Evolutionary conservation across 805 yeast genomes (phyloP), one percentile per base, ranked within the genome.

Genomic region (Candida maris): DNA sequence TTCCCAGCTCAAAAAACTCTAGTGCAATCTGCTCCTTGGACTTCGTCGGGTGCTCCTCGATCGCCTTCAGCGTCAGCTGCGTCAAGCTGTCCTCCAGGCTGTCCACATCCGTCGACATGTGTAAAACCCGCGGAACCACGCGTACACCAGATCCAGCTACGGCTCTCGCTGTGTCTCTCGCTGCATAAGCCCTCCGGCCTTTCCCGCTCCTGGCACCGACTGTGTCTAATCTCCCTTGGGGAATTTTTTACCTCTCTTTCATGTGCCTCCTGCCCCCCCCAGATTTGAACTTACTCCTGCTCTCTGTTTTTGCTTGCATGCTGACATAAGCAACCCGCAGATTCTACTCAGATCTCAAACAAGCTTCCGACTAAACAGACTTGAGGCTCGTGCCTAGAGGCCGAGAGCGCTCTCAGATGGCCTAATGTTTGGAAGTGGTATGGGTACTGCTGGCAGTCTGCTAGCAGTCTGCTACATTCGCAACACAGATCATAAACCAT

Each of bases 1-100:
- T 75, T 3, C 87, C 96, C 34, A 68, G 58, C 48, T 82, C 87
- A 64, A 85, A 87, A 16, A 75, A 61, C 34, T 66, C 68, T 27
- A 86, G 61, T 3, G 95, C 94, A 22, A 58, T 45, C 16, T 59
- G 50, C 31, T 64, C 61, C 31, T 39, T 43, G 13, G 54, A 34
- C 35, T 54, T 56, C 1, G 53, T 55, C 4, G 64, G 60, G 42
- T 59, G 61, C 16, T 46, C 38, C 19, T 46, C 42, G 19, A 58
- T 56, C 6, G 55, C 48, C 31, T 44, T 42, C 26, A 56, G 37
- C 1, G 56, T 49, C 29, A 59, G 34, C 19, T 46, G 44, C 34
- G 44, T 39, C 24, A 54, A 39, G 13, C 44, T 46, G 10, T 42
- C 35, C 32, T 59, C 64, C 23, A 59, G 21, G 4, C 19, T 18